phyloP scores from a whole-genome alignment of 352 stramenopile species.

The Globisporangium takayamanum region DNA sequence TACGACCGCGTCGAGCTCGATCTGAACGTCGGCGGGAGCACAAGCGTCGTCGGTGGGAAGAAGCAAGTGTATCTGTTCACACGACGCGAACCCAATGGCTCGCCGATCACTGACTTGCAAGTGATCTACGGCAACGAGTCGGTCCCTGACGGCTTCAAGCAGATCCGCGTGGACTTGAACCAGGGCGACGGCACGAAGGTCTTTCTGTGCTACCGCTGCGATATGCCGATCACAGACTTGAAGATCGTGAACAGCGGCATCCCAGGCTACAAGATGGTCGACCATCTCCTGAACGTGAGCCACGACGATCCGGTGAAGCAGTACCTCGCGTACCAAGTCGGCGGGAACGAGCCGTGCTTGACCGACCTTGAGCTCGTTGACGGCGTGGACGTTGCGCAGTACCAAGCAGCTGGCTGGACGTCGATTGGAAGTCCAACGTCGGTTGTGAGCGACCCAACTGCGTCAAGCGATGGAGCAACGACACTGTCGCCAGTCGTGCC shows the following conservation, averaged over 20 bases:
- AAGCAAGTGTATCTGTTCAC: slow-evolving; percentile 87
- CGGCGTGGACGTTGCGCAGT: slow-evolving; percentile 30
- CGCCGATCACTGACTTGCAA: slow-evolving; percentile 80
- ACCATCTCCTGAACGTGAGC: slow-evolving; percentile 66
- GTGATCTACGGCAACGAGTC: slow-evolving; percentile 74
- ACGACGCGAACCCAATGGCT: slow-evolving; percentile 61
- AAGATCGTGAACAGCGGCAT: slow-evolving; percentile 83
- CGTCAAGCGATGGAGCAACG: slow-evolving; percentile 2
- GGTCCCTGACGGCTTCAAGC: slow-evolving; percentile 83
- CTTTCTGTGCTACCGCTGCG: slow-evolving; percentile 81
- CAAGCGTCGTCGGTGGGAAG: slow-evolving; percentile 42
- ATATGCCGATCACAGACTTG: slow-evolving; percentile 86
- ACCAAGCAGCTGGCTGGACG: slow-evolving; percentile 57
- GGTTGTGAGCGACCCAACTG: slow-evolving; percentile 13
- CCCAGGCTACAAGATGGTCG: slow-evolving; percentile 78
- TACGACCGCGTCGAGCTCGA: slow-evolving; percentile 82
- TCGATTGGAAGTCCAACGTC: slow-evolving; percentile 58
- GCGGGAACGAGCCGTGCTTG: slow-evolving; percentile 71
- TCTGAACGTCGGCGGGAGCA: slow-evolving; percentile 63
- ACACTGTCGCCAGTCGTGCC: slow-evolving; percentile 7
- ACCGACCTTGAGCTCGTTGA: slow-evolving; percentile 70
- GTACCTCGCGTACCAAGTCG: slow-evolving; percentile 79
- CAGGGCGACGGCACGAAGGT: slow-evolving; percentile 79
- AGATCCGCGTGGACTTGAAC: slow-evolving; percentile 83
- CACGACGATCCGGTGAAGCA: slow-evolving; percentile 65